These are phyloP conservation scores for Mycena chlorophos DNA, from an alignment of 768 basidiomycete genomes.

Conservation along the genomic window DNA sequence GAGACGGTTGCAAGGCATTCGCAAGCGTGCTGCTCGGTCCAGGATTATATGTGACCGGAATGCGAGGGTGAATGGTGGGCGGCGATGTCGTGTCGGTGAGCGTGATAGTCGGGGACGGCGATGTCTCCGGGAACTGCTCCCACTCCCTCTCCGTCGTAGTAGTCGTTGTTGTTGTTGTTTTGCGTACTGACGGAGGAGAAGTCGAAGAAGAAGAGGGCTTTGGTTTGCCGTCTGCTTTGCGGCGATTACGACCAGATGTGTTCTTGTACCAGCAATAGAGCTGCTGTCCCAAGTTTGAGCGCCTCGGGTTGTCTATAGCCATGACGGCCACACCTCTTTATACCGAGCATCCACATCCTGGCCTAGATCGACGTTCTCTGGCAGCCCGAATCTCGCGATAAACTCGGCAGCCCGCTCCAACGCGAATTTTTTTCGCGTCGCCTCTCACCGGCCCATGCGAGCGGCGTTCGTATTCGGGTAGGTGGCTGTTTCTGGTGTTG, in stretches of 20 bases:
- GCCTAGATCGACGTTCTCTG: conserved; percentile 51
- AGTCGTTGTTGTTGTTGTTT: background rate
- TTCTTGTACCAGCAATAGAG: conserved; percentile 55
- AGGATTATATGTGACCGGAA: conserved; percentile 11
- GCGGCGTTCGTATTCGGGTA: conserved; percentile 58
- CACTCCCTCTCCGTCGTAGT: background rate
- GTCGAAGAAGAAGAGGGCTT: background rate
- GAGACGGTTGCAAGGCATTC: conserved; percentile 23
- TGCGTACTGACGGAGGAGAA: too few relatives aligned
- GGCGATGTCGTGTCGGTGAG: conserved; percentile 12
- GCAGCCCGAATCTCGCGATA: conserved; percentile 57
- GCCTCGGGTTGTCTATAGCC: conserved; percentile 15
- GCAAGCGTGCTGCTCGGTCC: conserved; percentile 13
- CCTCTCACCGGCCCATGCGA: conserved; percentile 61
- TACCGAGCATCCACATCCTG: conserved; percentile 62
- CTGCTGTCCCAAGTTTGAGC: conserved; percentile 43
- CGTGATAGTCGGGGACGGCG: background rate
- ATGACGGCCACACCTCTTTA: conserved; percentile 48
- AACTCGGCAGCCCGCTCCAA: conserved; percentile 63
- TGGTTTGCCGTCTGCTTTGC: background rate
- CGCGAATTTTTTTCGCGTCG: conserved; percentile 70
- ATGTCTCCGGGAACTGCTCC: background rate
- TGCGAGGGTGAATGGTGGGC: conserved; percentile 11
- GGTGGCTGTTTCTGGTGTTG: conserved; percentile 34
- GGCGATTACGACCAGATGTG: conserved; percentile 18